These are phyloP conservation scores for Rhizoclosmatium sp. DNA, from an alignment of 192 early-diverging fungal species.

Conservation along the genomic window DNA sequence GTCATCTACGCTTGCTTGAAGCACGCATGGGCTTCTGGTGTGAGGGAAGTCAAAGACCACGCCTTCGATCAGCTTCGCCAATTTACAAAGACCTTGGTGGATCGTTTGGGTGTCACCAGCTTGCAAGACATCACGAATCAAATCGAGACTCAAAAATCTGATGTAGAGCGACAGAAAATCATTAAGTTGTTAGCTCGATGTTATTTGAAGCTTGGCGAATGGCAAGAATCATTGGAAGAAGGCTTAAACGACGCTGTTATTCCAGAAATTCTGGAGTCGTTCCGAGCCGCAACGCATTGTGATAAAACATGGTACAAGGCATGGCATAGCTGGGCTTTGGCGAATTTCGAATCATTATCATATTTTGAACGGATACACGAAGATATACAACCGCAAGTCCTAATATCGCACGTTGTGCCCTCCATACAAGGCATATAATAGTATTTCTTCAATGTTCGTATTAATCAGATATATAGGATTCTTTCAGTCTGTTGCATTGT, in stretches of 20 bases:
- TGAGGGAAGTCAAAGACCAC: conserved; percentile 62
- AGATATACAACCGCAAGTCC: conserved; percentile 54
- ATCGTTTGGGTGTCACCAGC: conserved; percentile 59
- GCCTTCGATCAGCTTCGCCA: conserved; percentile 79
- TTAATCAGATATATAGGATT: conserved; percentile 66
- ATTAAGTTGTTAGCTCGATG: conserved; percentile 67
- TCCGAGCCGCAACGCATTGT: conserved; percentile 84
- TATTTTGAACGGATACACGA: conserved; percentile 73
- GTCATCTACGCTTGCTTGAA: conserved; percentile 94
- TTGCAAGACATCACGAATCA: conserved; percentile 59
- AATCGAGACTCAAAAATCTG: conserved; percentile 45
- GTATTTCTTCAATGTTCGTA: conserved; percentile 8
- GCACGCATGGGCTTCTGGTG: conserved; percentile 82
- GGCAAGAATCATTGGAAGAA: conserved; percentile 73
- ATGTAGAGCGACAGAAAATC: conserved; percentile 45
- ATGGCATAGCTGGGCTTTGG: conserved; percentile 96
- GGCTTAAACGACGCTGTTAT: conserved; percentile 66
- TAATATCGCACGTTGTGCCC: conserved; percentile 78
- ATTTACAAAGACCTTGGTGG: conserved; percentile 80
- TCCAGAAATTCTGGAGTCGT: conserved; percentile 82
- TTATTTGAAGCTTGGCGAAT: conserved; percentile 94
- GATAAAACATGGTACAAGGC: conserved; percentile 96
- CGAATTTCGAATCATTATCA: conserved; percentile 87
- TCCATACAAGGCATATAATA: conserved; percentile 70
- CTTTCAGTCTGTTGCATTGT: conserved; percentile 91